Evolutionary conservation across 805 yeast species (phyloP), one percentile per base, ranked within the genome.

Genomic region (Starmera dryadoides): DNA sequence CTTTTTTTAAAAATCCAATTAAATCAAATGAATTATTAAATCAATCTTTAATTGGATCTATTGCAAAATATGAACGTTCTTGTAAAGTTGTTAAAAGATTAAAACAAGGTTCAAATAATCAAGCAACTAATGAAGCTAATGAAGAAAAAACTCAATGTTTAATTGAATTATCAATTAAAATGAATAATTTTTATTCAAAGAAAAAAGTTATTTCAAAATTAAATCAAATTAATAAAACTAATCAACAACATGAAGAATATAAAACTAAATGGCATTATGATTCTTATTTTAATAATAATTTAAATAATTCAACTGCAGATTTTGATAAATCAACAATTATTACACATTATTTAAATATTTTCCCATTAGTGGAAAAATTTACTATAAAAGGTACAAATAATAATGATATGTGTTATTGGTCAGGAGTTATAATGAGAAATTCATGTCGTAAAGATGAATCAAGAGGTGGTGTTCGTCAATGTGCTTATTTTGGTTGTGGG

Each of bases 341-440:
- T 19, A 71, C 67, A 45, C 68, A 69, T 40, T 60, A 63, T 39
- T 62, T 80, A 22, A 87, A 91, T 56, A 63, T 91, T 21, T 91
- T 93, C 63, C 96, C 95, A 9, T 63, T 91, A 48, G 97, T 91
- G 30, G 98, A 91, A 59, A 80, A 85, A 58, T 91, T 86, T 57
- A 91, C 98, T 0, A 74, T 77, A 16, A 71, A 71, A 40, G 68
- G 73, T 38, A 63, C 69, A 35, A 76, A 82, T 48, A 77, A 86
- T 4, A 75, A 81, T 33, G 96, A 89, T 49, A 78, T 88, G 69
- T 81, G 84, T 49, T 88, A 89, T 60, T 91, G 98, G 98, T 86
- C 97, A 3, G 93, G 96, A 4, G 95, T 91, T n/a, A 87, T 89
- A 30, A 93, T 93, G 89, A 71, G 98, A 40, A 93, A 93, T 59